Evolutionary conservation across 2,329 filamentous ascomycete species (phyloP), one percentile per base, ranked within the genome.

Genomic region (Penicillium polonicum): DNA sequence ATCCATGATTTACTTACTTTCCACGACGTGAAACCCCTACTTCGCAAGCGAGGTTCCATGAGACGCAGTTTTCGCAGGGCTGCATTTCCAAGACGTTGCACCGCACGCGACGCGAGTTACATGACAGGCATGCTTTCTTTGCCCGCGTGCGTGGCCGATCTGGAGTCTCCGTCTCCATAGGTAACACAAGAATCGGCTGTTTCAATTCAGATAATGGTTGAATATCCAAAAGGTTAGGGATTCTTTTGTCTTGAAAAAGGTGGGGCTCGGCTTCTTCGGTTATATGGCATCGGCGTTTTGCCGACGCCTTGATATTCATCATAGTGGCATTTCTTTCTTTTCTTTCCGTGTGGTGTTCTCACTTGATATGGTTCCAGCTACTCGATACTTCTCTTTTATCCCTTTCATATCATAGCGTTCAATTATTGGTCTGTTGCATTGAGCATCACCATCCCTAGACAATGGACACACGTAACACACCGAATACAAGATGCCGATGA

Each of bases 31-130:
- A 79, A 31, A 76, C 65, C 25, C 77, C 72, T 46, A 78, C 66
- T 62, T 79, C 76, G 60, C 77, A 80, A 10, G 69, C 55, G 2
- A 73, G 65, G 48, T 73, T 71, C 49, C 70, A 70, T 5, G 71
- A 59, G 33, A 70, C 62, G 55, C 78, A 80, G 55, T 79, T 79
- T 38, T 69, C 66, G 59, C 77, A 80, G 6, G 77, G 77, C n/a
- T 72, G 76, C 55, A 65, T 68, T 43, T 79, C 75, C 13, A 76
- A 70, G n/a, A 79, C 78, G 68, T 80, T 74, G 60, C 78, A 80
- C 52, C 76, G 76, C 36, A 80, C 77, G 35, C 77, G 72, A 33
- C 76, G 74, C n/a, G 74, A 67, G 57, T 80, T 79, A 60, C 78
- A 80, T 25, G 74, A 72, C 38, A 73, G 68, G 58, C 78, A 80